These are phyloP conservation scores for Adansonia digitata DNA, from an alignment of 345 rosid genomes.

Conservation along the genomic window DNA sequence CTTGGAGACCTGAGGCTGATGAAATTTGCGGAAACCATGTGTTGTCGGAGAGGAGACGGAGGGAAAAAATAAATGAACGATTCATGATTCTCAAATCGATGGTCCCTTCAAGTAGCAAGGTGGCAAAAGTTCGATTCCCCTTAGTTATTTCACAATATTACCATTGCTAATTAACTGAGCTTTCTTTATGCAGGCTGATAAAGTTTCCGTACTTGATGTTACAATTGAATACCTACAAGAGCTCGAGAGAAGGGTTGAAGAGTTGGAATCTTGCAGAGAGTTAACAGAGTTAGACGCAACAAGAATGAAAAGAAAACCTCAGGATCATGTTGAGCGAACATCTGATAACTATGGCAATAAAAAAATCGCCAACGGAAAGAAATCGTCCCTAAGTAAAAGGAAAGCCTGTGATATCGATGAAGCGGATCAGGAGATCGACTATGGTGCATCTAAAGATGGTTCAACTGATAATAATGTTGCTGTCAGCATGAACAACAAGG, in stretches of 20 bases:
- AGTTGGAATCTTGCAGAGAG: conserved; percentile 48
- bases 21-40: conserved; percentile 36
- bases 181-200: conserved; percentile 52
- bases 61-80: conserved; percentile 50
- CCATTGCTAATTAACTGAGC: neutral
- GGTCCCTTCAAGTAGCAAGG: conserved; percentile 69
- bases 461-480: conserved; percentile 33
- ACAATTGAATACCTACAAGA: conserved; percentile 69
- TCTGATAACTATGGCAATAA: conserved; percentile 49
- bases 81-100: conserved; percentile 60
- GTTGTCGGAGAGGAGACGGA: conserved; percentile 42
- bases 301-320: conserved; percentile 39
- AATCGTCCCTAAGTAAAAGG: conserved; percentile 43
- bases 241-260: conserved; percentile 60
- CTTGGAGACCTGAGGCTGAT: conserved; percentile 44
- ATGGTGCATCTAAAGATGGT: conserved; percentile 30
- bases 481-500: conserved; percentile 41
- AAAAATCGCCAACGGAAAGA: conserved; percentile 22
- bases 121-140: conserved; percentile 22
- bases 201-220: conserved; percentile 70
- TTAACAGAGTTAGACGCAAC: conserved; percentile 30
- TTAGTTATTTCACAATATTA: neutral
- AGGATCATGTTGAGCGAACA: conserved; percentile 52
- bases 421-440: conserved; percentile 35
- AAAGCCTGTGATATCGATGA: conserved; percentile 39